Conservation (phyloP, 768 basidiomycete genomes). For the Xerocomellus intermedius region DNA sequence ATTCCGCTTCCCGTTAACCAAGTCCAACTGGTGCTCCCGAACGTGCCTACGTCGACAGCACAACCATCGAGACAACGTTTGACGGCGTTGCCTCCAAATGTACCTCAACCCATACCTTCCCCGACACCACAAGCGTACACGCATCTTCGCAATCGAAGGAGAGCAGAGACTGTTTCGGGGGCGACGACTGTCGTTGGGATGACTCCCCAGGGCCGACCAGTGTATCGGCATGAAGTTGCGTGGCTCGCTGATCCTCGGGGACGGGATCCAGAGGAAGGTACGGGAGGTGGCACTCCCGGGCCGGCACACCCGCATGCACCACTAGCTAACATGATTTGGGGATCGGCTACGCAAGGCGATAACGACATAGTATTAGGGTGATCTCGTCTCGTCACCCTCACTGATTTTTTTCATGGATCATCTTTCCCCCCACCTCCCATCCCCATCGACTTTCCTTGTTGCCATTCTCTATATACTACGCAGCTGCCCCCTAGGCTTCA, state of each 20-base stretch:
- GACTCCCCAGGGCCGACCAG: conserved; percentile 28
- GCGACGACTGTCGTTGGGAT: conserved; percentile 26
- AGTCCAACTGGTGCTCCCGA: conserved; percentile 11
- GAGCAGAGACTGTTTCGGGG: conserved; percentile 36
- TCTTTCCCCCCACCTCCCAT: neutral
- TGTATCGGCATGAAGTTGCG: conserved; percentile 29
- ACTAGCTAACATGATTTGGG: conserved; percentile 30
- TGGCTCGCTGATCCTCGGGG: conserved; percentile 26
- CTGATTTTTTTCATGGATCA: conserved; percentile 1
- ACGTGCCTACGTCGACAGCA: conserved; percentile 14
- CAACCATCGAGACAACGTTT: conserved; percentile 29
- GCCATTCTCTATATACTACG: neutral
- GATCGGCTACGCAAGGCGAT: conserved; percentile 26
- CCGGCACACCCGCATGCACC: conserved; percentile 21
- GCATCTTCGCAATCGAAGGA: conserved; percentile 29
- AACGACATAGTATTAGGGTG: conserved; percentile 33
- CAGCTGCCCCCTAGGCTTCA: conserved; percentile 1
- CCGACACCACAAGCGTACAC: conserved; percentile 16
- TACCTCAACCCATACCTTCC: conserved; percentile 22
- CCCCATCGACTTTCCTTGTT: neutral
- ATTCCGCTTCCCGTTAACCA: conserved; percentile 14
- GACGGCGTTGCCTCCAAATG: conserved; percentile 28
- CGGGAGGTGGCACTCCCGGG: conserved; percentile 15
- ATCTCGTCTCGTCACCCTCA: conserved; percentile 3
- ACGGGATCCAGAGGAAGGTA: conserved; percentile 20